phyloP scores from a whole-genome alignment of 164 flowering plant species.

The Vitis vinifera region ASM3070453v1 NC_081815.1:17673001-17673500 shows the following conservation, averaged over 20 bases:
- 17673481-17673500: background rate
- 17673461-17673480: background rate
- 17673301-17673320: background rate
- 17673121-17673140: background rate
- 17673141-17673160: background rate
- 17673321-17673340: no score
- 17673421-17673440: slow-evolving; percentile 6
- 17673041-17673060: no score
- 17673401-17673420: slow-evolving; percentile 6
- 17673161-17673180: background rate
- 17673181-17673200: background rate
- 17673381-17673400: slow-evolving; percentile 13
- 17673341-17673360: background rate
- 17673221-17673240: background rate
- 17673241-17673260: background rate
- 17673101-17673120: slow-evolving; percentile 1
- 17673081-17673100: background rate
- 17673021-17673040: no score
- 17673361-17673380: background rate
- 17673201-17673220: background rate
- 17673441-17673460: background rate
- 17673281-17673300: no score
- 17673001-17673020: no score
- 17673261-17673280: background rate
- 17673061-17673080: no score